Evolutionary conservation across 805 yeast genomes (phyloP).

Genomic region (Kuraishia molischiana): DNA sequence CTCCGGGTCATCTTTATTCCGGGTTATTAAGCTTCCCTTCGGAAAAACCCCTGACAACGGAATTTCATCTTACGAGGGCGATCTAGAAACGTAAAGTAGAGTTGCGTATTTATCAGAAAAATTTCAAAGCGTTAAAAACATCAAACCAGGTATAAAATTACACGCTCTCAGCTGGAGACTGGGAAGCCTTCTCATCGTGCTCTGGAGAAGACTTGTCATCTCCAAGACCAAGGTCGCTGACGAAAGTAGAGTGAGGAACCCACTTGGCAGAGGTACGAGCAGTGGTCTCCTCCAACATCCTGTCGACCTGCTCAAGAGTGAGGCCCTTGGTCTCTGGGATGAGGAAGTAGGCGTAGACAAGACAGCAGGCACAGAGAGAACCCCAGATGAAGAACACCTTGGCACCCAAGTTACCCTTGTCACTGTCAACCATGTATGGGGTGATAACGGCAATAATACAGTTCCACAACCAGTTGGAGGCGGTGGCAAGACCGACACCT

Average conservation of each 20-base stretch:
- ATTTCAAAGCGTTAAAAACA: too few species aligned
- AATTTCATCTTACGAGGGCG: too few species aligned
- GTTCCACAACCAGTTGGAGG: conserved; percentile 75
- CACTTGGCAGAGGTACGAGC: conserved; percentile 23
- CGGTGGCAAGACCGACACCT: conserved; percentile 61
- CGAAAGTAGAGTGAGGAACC: conserved; percentile 24
- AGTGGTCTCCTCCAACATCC: conserved; percentile 24
- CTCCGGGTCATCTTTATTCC: too few species aligned
- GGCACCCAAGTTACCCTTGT: conserved; percentile 49
- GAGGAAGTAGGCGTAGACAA: conserved; percentile 63
- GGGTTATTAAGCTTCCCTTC: too few species aligned
- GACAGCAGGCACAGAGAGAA: conserved; percentile 25
- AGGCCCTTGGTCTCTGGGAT: conserved; percentile 77
- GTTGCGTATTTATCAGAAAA: too few species aligned
- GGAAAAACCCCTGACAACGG: too few species aligned
- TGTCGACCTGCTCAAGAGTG: conserved; percentile 72
- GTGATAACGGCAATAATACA: conserved; percentile 71
- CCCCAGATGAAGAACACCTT: conserved; percentile 75
- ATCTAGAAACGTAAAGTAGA: too few species aligned
- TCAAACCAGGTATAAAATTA: not conserved
- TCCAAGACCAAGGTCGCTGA: conserved; percentile 17
- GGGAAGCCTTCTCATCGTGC: conserved; percentile 2
- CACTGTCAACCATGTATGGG: conserved; percentile 60
- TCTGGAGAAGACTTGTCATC: conserved; percentile 6
- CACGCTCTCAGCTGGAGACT: conserved; percentile 1